These are phyloP conservation scores for Candolleomyces eurysporus DNA, from an alignment of 768 basidiomycete genomes.

Conservation along the genomic window DNA sequence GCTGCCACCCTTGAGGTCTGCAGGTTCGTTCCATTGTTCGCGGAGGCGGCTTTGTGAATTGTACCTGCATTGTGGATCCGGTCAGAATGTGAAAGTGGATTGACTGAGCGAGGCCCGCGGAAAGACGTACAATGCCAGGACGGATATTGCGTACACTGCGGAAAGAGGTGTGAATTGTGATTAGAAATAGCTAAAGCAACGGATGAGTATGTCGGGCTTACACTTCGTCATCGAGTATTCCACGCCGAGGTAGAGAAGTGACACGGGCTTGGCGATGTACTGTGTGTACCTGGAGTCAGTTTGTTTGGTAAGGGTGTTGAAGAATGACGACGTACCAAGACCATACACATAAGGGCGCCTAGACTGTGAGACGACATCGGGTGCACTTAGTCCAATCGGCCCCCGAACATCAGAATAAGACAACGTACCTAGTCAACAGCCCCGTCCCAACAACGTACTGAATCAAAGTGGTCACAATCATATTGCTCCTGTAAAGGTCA, in stretches of 20 bases:
- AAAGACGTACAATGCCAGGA: constrained; percentile 16
- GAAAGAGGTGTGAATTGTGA: background rate
- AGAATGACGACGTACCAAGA: constrained; percentile 19
- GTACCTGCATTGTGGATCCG: background rate
- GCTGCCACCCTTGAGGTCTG: constrained; percentile 1
- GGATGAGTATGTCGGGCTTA: constrained; percentile 13
- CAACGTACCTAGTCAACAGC: constrained; percentile 25
- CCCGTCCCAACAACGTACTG: constrained; percentile 32
- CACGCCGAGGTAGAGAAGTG: constrained; percentile 28
- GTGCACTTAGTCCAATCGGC: background rate
- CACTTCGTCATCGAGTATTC: constrained; percentile 30
- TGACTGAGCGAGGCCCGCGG: background rate
- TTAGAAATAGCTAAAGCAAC: background rate
- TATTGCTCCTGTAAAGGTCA: constrained; percentile 19
- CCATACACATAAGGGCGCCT: constrained; percentile 26
- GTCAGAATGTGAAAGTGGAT: background rate
- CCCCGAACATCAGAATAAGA: background rate
- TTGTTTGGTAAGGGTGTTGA: background rate
- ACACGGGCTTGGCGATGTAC: constrained; percentile 28
- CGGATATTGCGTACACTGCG: constrained; percentile 19
- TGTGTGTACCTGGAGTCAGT: constrained; percentile 1
- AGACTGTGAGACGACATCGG: constrained; percentile 17
- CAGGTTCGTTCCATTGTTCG: constrained; percentile 4
- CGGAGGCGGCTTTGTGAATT: constrained; percentile 11
- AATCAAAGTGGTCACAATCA: constrained; percentile 25